Conservation (phyloP, 2,329 filamentous ascomycete genomes). For the Phaeoacremonium minimum region DNA sequence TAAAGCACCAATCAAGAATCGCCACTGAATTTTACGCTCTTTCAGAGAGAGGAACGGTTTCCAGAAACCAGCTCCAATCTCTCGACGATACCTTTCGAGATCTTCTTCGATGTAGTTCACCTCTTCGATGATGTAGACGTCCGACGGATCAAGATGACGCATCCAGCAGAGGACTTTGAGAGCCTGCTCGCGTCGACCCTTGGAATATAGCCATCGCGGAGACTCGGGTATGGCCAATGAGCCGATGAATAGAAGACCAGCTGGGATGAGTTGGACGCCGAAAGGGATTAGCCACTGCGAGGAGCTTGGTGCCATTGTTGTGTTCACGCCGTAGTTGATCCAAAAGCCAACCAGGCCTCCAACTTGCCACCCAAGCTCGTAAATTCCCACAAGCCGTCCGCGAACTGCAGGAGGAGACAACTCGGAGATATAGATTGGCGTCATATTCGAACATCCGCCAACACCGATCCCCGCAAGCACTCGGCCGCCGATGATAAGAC, state of each 20-base stretch:
- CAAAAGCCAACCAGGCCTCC: constrained; percentile 62
- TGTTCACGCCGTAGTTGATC: constrained; percentile 61
- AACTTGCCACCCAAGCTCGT: constrained; percentile 62
- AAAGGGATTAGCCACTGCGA: constrained; percentile 63
- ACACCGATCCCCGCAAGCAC: constrained; percentile 62
- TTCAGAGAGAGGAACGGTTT: constrained; percentile 60
- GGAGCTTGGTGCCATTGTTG: constrained; percentile 37
- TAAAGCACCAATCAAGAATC: constrained; percentile 68
- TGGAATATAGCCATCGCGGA: constrained; percentile 65
- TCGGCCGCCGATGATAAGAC: constrained; percentile 56
- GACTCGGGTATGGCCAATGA: constrained; percentile 60
- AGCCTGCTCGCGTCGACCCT: constrained; percentile 55
- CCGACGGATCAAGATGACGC: constrained; percentile 48
- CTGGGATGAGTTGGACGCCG: constrained; percentile 63
- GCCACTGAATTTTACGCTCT: constrained; percentile 58
- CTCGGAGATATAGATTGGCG: constrained; percentile 59
- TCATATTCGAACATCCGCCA: constrained; percentile 59
- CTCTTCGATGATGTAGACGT: constrained; percentile 70
- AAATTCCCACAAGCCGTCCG: constrained; percentile 61
- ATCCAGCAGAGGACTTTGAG: constrained; percentile 60
- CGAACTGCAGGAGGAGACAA: constrained; percentile 58
- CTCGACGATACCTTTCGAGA: constrained; percentile 57
- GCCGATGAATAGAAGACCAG: constrained; percentile 56
- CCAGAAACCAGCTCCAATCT: constrained; percentile 70
- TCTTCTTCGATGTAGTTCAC: constrained; percentile 66